Evolutionary conservation across 2,329 filamentous ascomycete genomes (phyloP), one percentile per base, ranked within the genome.

Genomic region (Epichloe hybrida): DNA sequence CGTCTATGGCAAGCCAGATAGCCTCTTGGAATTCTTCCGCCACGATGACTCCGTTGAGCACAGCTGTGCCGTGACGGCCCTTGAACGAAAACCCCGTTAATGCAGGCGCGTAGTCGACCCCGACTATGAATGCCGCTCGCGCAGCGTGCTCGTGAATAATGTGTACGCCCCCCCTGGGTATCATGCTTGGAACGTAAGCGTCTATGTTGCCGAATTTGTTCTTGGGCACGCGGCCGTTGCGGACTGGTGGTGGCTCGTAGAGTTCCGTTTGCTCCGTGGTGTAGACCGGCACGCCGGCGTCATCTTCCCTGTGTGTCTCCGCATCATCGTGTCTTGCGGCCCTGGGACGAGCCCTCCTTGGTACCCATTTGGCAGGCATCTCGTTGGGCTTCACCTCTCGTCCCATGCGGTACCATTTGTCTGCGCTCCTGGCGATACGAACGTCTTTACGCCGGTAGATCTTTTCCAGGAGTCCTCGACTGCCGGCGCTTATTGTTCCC

Each of bases 161-260:
- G 64, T 97, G 88, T 2, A 81, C 76, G 1, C 87, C 93, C 91
- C 40, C 70, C 40, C 70, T 68, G 0, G 93, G 93, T 0, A 97
- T 75, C 93, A 98, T 97, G 54, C 81, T 88, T 0, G 88, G 83
- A 11, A 95, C 89, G 63, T 91, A 97, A 39, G 95, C 78, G 61
- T 97, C 93, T 53, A 97, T 83, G 61, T 98, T 98, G 11, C 89
- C 89, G 65, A 88, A 98, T 17, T 84, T 83, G 62, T 98, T 98
- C 68, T 88, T 91, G 0, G 93, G 91, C 1, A 97, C 77, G 12
- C 74, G 72, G 0, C 89, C 90, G 48, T 81, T 69, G 3, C 86
- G 72, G 1, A 97, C 83, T 0, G 88, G 83, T 1, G 88, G 85
- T 0, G 91, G 79, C 12, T 78, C 68, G 65, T 95, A 97, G 0